These are phyloP conservation scores for Castanea sativa DNA, from an alignment of 306 rosid species.

Conservation along the genomic window DNA sequence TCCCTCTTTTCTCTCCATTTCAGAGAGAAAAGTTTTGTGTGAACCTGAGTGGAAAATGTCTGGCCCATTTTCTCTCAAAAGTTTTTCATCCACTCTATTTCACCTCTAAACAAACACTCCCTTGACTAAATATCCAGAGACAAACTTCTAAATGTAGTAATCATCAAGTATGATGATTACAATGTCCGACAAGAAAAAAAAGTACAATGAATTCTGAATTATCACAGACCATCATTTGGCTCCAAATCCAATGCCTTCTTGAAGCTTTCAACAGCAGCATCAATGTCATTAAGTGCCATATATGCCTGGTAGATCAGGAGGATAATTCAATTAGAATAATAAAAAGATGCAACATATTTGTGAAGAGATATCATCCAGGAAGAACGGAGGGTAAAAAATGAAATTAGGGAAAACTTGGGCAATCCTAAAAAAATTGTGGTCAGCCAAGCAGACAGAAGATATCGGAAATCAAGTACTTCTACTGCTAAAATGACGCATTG, in stretches of 20 bases:
- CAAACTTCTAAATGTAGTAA: background rate
- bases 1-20: too few species aligned
- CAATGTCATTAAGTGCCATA: conserved; percentile 80
- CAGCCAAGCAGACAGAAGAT: background rate
- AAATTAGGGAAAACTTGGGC: background rate
- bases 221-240: conserved; percentile 75
- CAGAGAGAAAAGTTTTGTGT: too few species aligned
- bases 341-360: background rate
- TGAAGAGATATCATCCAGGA: conserved; percentile 8
- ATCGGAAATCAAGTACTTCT: background rate
- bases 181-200: background rate
- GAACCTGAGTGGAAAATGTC: too few species aligned
- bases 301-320: conserved; percentile 51
- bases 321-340: conserved; percentile 13
- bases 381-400: background rate
- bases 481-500: background rate
- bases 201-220: background rate
- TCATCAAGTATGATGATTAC: background rate
- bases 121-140: background rate
- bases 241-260: conserved; percentile 73
- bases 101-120: too few species aligned
- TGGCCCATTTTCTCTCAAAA: too few species aligned
- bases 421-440: background rate
- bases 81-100: too few species aligned
- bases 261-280: conserved; percentile 85